Conservation (phyloP, 495 filamentous ascomycete species). For the Xylaria scruposa region DNA sequence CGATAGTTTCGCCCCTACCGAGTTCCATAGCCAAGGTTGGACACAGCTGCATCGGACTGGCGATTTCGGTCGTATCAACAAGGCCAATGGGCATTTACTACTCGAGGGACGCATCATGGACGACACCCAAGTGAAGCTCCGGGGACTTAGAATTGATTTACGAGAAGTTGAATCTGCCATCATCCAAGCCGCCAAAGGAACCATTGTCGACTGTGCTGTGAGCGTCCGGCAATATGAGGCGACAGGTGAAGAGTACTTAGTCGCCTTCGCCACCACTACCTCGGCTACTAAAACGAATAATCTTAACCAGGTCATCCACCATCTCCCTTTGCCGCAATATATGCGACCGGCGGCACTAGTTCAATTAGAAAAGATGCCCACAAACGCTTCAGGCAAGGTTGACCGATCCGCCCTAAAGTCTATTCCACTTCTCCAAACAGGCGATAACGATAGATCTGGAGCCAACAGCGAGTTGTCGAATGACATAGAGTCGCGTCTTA, state of each 20-base stretch:
- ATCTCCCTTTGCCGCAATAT: neutral
- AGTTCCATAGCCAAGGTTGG: constrained; percentile 40
- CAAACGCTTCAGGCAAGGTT: neutral
- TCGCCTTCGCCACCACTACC: constrained; percentile 5
- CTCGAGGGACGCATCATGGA: constrained; percentile 45
- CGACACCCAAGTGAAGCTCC: constrained; percentile 49
- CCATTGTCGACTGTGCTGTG: constrained; percentile 6
- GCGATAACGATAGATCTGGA: neutral
- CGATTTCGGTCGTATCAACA: constrained; percentile 40
- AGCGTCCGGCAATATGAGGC: neutral
- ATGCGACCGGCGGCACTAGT: neutral
- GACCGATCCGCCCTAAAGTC: neutral
- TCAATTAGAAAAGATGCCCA: neutral
- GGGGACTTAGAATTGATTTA: constrained; percentile 48
- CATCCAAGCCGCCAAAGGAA: constrained; percentile 25
- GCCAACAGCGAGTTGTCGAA: neutral
- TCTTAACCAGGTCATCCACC: neutral
- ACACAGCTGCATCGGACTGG: constrained; percentile 45
- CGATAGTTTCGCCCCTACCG: constrained; percentile 33
- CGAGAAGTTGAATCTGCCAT: constrained; percentile 44
- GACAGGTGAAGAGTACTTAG: neutral
- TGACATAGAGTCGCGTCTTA: neutral
- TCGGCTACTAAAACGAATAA: neutral
- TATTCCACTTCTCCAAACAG: neutral
- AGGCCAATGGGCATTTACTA: constrained; percentile 40